Evolutionary conservation across 768 basidiomycete species (phyloP).

Genomic region (Chalciporus pseudorubinellus): DNA sequence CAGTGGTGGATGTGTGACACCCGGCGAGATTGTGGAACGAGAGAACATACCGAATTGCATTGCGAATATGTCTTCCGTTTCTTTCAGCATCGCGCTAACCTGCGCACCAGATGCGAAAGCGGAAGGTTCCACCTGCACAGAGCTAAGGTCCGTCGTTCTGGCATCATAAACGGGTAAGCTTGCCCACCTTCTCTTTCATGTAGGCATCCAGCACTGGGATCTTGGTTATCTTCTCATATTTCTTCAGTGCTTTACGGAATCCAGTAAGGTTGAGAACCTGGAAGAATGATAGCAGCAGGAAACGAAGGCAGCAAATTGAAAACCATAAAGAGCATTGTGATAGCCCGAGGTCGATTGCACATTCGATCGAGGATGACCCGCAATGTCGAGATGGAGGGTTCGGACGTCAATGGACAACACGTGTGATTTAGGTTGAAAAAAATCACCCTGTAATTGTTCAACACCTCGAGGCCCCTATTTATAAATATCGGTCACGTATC

Average conservation of each 20-base stretch:
- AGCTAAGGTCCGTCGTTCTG: not conserved
- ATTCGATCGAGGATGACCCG: not conserved
- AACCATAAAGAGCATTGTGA: not conserved
- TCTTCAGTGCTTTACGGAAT: slow-evolving; percentile 82
- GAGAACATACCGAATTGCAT: slow-evolving; percentile 62
- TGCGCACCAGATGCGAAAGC: slow-evolving; percentile 64
- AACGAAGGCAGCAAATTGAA: not conserved
- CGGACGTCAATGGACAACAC: not conserved
- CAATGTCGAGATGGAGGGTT: not conserved
- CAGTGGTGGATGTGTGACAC: not conserved
- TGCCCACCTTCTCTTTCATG: slow-evolving; percentile 69
- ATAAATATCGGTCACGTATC: slow-evolving; percentile 2
- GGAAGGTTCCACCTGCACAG: slow-evolving; percentile 59
- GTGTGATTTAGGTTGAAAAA: not conserved
- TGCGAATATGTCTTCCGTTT: slow-evolving; percentile 78
- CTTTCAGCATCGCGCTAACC: slow-evolving; percentile 64
- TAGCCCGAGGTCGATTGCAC: not conserved
- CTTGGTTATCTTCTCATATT: slow-evolving; percentile 78
- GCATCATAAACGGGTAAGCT: not conserved
- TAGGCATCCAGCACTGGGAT: slow-evolving; percentile 74
- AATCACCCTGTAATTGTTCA: slow-evolving; percentile 83
- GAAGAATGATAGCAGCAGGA: not conserved
- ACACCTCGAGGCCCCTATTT: slow-evolving; percentile 68
- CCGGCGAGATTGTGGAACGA: not conserved
- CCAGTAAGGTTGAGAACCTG: slow-evolving; percentile 88